Evolutionary conservation across 306 rosid genomes (phyloP), one percentile per base, ranked within the genome.

Genomic region (Coriaria nepalensis): DNA sequence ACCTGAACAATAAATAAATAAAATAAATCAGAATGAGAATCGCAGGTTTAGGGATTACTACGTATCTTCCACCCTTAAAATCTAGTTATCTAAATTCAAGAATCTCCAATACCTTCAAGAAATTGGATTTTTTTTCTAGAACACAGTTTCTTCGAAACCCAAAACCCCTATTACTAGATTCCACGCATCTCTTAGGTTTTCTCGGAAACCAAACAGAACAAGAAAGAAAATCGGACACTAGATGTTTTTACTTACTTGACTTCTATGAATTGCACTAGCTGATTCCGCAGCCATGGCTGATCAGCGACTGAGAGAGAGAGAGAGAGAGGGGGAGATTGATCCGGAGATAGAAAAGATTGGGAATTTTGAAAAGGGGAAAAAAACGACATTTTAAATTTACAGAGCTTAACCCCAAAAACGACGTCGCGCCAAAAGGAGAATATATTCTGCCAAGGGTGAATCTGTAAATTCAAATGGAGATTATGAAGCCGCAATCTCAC

Each of bases 271-370:
- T 13, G 75, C 85, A 56, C 62, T 79, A 42, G 93, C 90, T 39
- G 97, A 77, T 75, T 86, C 96, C 47, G 70, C 82, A 66, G 98
- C 76, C 98, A 90, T 85, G 68, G 76, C 40, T 43, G 72, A 42
- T 37, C n/a, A 53, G 47, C 6, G 57, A 53, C 29, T 20, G 2
- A 1, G 37, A 39, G 50, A 13, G 59, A 57, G 12, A 45, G 4
- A 33, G 32, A 10, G 45, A 12, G 36, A 33, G 32, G 8, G 45
- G 10, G 36, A 13, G 8, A 13, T 9, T 2, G 41, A n/a, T 37
- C n/a, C n/a, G 20, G 6, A 13, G 45, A 29, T 0, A 44, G 49
- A 7, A 6, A 2, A 7, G 9, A 11, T 10, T 12, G 10, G 29
- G 40, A 14, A 6, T 15, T 11, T 10, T 44, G 9, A 13, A 35